Conservation (phyloP, 495 filamentous ascomycete genomes). For the Xylaria venustula region DNA sequence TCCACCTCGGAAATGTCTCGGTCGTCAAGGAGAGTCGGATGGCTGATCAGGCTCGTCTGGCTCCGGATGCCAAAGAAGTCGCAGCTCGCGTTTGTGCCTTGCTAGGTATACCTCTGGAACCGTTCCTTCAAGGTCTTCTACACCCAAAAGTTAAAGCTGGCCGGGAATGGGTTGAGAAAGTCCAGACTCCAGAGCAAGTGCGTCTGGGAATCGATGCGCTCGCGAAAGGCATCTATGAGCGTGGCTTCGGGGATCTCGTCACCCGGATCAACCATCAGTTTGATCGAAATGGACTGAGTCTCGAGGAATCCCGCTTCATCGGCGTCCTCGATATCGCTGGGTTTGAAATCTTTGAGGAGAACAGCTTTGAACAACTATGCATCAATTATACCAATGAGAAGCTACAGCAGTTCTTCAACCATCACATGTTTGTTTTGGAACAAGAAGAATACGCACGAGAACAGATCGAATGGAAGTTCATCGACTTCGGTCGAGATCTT, state of each 20-base stretch:
- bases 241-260: constrained; percentile 91
- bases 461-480: constrained; percentile 99
- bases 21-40: constrained; percentile 86
- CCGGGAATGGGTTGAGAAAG: constrained; percentile 96
- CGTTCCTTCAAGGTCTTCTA: constrained; percentile 83
- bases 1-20: constrained; percentile 90
- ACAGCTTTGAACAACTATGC: constrained; percentile 98
- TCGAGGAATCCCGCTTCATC: constrained; percentile 92
- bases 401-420: constrained; percentile 99
- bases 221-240: constrained; percentile 96
- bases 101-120: constrained; percentile 77
- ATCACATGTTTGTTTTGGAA: constrained; percentile 99
- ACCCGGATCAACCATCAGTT: constrained; percentile 88
- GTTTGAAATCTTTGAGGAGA: constrained; percentile 97
- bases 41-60: constrained; percentile 84
- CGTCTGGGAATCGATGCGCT: constrained; percentile 86
- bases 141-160: constrained; percentile 94
- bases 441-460: constrained; percentile 98
- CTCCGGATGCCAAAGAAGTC: constrained; percentile 66
- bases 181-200: constrained; percentile 95
- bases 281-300: constrained; percentile 71
- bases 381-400: constrained; percentile 99
- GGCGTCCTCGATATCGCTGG: constrained; percentile 98
- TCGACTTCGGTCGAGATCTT: constrained; percentile 95
- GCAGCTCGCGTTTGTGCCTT: constrained; percentile 77